phyloP scores from a whole-genome alignment of 345 rosid species.

The Syzygium aqueum region DNA sequence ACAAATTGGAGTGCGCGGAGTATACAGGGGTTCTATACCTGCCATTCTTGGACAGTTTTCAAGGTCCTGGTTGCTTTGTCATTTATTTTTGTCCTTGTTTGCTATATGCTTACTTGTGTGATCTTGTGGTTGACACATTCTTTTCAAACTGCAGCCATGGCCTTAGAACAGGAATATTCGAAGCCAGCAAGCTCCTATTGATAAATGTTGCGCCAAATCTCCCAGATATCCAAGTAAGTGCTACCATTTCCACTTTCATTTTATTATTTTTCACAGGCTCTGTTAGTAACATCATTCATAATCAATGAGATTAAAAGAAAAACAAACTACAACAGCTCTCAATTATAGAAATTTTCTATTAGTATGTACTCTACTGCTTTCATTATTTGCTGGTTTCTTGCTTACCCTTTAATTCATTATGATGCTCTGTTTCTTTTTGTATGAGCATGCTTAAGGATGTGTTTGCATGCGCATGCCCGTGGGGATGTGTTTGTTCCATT shows the following conservation, averaged over 20 bases:
- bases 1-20: slow-evolving; percentile 72
- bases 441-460: background rate
- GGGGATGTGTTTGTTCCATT: background rate
- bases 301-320: background rate
- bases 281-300: background rate
- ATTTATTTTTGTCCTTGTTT: background rate
- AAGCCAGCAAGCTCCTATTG: slow-evolving; percentile 80
- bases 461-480: background rate
- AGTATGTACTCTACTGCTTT: background rate
- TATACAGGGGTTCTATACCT: slow-evolving; percentile 93
- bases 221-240: slow-evolving; percentile 76
- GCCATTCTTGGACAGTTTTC: slow-evolving; percentile 97
- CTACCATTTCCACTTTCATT: background rate
- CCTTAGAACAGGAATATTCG: slow-evolving; percentile 88
- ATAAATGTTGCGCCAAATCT: slow-evolving; percentile 86
- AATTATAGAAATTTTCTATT: background rate
- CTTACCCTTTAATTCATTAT: background rate
- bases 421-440: background rate
- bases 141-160: slow-evolving; percentile 59
- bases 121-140: background rate
- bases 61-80: slow-evolving; percentile 37
- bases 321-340: background rate
- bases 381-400: background rate
- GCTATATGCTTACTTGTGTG: background rate
- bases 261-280: background rate